Conservation (phyloP, 257 asterid species). For the Solanum clarkiae region DNA sequence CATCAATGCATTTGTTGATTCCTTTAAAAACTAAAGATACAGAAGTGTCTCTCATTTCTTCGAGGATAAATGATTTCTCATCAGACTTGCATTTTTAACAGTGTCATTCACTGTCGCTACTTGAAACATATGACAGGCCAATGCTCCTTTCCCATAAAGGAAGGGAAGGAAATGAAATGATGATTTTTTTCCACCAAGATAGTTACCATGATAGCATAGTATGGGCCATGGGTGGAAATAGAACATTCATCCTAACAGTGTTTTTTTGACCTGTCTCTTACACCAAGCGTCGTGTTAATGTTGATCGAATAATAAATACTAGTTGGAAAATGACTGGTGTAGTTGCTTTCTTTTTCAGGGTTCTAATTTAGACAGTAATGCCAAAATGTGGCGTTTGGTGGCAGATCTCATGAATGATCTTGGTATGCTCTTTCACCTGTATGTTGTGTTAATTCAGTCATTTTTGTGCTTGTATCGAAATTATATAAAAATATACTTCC, state of each 20-base stretch:
- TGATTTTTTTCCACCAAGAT: background rate
- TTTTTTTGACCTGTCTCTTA: background rate
- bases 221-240: background rate
- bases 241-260: background rate
- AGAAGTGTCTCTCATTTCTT: background rate
- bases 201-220: background rate
- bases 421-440: constrained; percentile 29
- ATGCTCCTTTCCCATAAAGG: background rate
- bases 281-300: background rate
- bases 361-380: constrained; percentile 83
- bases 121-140: background rate
- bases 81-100: background rate
- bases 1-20: background rate
- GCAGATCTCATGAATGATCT: constrained; percentile 99
- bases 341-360: constrained; percentile 37
- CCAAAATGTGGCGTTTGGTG: constrained; percentile 99
- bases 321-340: background rate
- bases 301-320: background rate
- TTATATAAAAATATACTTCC: background rate
- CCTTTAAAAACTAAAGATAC: background rate
- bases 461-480: background rate
- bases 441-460: background rate
- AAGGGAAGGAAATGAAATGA: background rate
- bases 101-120: background rate
- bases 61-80: background rate